A percentile compares a stretch with the other conserved stretches of the same genome.
Conservation (phyloP, 1,284 basidiomycete species). For the Exobasidium cylindrosporum region DNA sequence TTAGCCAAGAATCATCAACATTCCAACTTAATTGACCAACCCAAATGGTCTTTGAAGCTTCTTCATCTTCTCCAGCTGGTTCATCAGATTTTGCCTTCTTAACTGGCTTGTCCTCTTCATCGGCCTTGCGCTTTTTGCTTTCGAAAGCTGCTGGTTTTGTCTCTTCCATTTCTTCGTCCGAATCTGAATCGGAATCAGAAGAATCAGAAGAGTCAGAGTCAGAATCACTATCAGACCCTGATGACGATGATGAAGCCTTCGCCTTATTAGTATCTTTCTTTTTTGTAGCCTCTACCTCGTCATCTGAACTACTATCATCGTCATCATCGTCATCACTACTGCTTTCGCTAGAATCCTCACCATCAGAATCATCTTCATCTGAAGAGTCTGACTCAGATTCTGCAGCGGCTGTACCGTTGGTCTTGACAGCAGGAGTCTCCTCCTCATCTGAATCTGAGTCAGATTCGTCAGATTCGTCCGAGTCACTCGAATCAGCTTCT, state of each 20-base stretch:
- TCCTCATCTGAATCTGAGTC: slow-evolving; percentile 22
- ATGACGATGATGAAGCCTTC: slow-evolving; percentile 18
- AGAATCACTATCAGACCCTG: slow-evolving; percentile 18
- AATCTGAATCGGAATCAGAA: slow-evolving; percentile 34
- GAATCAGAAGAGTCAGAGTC: slow-evolving; percentile 42
- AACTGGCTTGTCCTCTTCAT: slow-evolving; percentile 55
- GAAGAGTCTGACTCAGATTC: slow-evolving; percentile 20
- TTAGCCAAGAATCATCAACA: slow-evolving; percentile 93
- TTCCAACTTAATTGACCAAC: slow-evolving; percentile 95
- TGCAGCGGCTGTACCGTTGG: slow-evolving; percentile 12
- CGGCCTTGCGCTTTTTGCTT: slow-evolving; percentile 69
- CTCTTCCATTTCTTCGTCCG: slow-evolving; percentile 43
- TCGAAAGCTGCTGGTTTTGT: slow-evolving; percentile 49
- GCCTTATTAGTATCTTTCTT: too few relatives aligned
- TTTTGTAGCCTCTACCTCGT: slow-evolving; percentile 21
- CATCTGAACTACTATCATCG: slow-evolving; percentile 32
- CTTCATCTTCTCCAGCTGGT: slow-evolving; percentile 58
- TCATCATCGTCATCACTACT: slow-evolving; percentile 29
- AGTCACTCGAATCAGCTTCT: slow-evolving; percentile 17
- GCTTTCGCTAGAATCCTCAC: slow-evolving; percentile 25
- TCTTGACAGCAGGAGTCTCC: slow-evolving; percentile 1
- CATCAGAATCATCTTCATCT: slow-evolving; percentile 26
- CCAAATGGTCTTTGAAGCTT: slow-evolving; percentile 74
- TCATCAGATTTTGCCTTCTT: slow-evolving; percentile 71
- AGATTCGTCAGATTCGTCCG: slow-evolving; percentile 28